Evolutionary conservation across 352 stramenopile genomes (phyloP).

Genomic region (Phytopythium montanum): DNA sequence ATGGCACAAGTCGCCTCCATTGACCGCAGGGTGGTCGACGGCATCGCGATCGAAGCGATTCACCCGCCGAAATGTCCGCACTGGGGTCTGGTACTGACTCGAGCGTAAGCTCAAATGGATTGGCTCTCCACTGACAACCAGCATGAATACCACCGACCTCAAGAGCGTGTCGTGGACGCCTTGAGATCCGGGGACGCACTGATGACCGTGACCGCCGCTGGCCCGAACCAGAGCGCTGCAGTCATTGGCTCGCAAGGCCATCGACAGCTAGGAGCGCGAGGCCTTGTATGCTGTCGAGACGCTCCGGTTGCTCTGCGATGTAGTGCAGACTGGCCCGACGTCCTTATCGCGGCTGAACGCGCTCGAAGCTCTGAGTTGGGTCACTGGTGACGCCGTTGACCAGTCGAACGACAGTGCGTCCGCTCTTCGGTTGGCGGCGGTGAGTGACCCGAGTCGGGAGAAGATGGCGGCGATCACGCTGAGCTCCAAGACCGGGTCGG

Average conservation of each 20-base stretch:
- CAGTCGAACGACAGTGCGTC: background rate
- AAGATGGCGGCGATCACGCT: background rate
- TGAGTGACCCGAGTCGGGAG: background rate
- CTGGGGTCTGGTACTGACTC: too few relatives aligned
- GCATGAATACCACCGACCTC: too few relatives aligned
- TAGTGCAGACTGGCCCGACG: background rate
- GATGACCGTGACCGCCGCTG: background rate
- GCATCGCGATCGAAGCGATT: too few relatives aligned
- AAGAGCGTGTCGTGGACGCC: background rate
- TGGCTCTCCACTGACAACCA: too few relatives aligned
- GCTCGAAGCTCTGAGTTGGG: background rate
- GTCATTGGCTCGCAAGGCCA: background rate
- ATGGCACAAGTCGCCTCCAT: too few relatives aligned
- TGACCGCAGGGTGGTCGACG: too few relatives aligned
- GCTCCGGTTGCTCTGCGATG: background rate
- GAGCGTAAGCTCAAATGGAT: too few relatives aligned
- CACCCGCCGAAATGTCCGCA: too few relatives aligned
- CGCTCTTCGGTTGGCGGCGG: too few relatives aligned
- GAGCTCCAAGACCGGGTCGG: background rate
- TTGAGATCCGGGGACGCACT: background rate
- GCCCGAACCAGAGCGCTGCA: background rate
- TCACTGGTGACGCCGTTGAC: background rate
- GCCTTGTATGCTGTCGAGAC: background rate
- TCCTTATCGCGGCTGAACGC: conserved; percentile 2
- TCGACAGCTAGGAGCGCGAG: conserved; percentile 1